These are phyloP conservation scores for Eucalyptus fibrosa DNA, from an alignment of 345 rosid genomes.

Conservation along the genomic window DNA sequence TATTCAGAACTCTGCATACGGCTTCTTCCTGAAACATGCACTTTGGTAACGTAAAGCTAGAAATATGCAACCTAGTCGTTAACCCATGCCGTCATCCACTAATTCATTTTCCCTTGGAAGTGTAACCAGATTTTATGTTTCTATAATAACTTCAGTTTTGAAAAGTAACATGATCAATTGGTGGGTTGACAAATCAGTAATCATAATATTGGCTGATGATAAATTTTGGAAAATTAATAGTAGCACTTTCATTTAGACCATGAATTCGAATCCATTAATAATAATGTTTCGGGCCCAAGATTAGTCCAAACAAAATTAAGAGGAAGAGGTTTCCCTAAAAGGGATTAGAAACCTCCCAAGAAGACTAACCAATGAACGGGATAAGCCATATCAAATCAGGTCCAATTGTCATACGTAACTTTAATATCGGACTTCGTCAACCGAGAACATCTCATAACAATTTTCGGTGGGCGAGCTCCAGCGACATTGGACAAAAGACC, in stretches of 20 bases:
- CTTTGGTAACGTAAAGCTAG: background rate
- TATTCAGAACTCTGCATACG: background rate
- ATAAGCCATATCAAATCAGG: background rate
- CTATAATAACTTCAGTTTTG: background rate
- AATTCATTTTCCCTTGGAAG: background rate
- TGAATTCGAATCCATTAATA: background rate
- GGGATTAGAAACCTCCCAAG: background rate
- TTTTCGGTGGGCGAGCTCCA: background rate
- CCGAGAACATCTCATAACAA: background rate
- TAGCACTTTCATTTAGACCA: background rate
- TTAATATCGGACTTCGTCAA: background rate
- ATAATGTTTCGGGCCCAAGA: background rate
- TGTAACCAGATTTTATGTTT: background rate
- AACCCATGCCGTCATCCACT: background rate
- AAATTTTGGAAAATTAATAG: background rate
- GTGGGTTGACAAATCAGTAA: background rate
- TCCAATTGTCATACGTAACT: background rate
- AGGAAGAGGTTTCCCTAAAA: background rate
- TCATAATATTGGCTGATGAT: background rate
- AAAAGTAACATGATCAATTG: background rate
- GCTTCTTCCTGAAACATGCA: too few relatives aligned
- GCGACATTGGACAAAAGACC: background rate
- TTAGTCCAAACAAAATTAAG: background rate
- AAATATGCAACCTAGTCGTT: background rate
- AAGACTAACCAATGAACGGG: background rate